Base-by-base conservation (phyloP, 1,139 yeast species). In the Geotrichum phurueaensis region DNA sequence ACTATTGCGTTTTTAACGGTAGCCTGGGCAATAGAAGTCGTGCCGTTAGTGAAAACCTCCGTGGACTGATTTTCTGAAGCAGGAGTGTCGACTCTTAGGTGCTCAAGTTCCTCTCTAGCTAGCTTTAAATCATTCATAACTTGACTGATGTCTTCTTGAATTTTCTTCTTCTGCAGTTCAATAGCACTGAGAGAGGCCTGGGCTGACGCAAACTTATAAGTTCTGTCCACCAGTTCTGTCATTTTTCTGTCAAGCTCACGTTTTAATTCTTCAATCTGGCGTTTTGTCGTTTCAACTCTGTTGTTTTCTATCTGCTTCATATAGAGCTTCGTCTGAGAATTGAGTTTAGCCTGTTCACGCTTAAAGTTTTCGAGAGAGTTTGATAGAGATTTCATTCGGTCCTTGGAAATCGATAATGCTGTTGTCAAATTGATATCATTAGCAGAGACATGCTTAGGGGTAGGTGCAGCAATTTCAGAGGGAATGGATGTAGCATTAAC, bases 181-280 rank as follows among this genome's bases (percentile, higher is more conserved):
- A 47, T 45, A 20, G 59, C 55, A 22, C 53, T 55, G 12, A 39
- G 47, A 3, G 55, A 48, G 2, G 59, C 59, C 29, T 57, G 52
- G 13, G 51, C 56, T 3, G 56, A 31, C 9, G 56, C 59, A 51
- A 31, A 51, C 33, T 51, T 48, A 23, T 52, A 51, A 22, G 59
- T 57, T 25, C 36, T 52, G 4, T 57, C 59, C 2, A 52, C 54
- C 47, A 66, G 54, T 4, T 60, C 64, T 25, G 60, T 63, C 25
- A 65, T 62, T 50, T 65, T 65, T n/a, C 56, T 50, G 15, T 63
- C 62, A 33, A 66, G 51, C 48, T 62, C 54, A 6, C 18, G 33
- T 33, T 60, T 56, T 39, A 63, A 43, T 10, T 54, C 60, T 22
- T 31, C 56, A n/a, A 57, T 62, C 33, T 63, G 58, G 49, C 53